A percentile compares a stretch with the other conserved stretches of the same genome.
Evolutionary conservation across 345 rosid genomes (phyloP).

Genomic region (Camelina hispida): DNA sequence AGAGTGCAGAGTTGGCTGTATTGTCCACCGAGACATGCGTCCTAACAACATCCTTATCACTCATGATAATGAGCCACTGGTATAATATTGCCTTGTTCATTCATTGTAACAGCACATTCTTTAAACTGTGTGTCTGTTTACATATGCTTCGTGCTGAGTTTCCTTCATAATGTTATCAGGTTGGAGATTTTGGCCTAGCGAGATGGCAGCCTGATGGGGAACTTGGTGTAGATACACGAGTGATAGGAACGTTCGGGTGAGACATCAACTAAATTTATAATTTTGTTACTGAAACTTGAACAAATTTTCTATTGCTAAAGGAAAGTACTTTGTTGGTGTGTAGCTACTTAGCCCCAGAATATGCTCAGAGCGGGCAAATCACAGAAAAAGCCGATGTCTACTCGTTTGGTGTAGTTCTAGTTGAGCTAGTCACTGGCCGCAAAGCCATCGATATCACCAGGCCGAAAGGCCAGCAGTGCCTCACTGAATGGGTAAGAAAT

Average conservation of each 20-base stretch:
- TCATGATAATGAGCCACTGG: constrained; percentile 99
- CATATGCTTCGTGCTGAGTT: constrained; percentile 22
- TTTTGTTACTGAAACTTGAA: constrained; percentile 15
- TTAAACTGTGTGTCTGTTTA: neutral
- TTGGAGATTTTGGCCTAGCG: constrained; percentile 99
- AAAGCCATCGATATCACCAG: constrained; percentile 88
- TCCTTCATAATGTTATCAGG: constrained; percentile 49
- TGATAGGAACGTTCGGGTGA: constrained; percentile 95
- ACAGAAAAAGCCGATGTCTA: constrained; percentile 98
- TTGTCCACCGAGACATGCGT: constrained; percentile 99
- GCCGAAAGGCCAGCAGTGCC: constrained; percentile 98
- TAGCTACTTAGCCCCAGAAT: constrained; percentile 99
- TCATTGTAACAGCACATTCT: constrained; percentile 4
- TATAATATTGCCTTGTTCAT: constrained; percentile 37
- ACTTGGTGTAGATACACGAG: constrained; percentile 91
- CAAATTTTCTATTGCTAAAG: constrained; percentile 21
- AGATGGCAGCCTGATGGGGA: constrained; percentile 99
- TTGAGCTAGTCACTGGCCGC: constrained; percentile 95
- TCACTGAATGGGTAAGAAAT: constrained; percentile 87
- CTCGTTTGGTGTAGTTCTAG: constrained; percentile 95
- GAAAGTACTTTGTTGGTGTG: constrained; percentile 26
- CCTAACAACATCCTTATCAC: constrained; percentile 98
- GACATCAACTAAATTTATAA: neutral
- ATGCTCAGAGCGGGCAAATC: constrained; percentile 97
- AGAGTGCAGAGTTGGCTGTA: constrained; percentile 99